Base-by-base conservation (phyloP, 768 basidiomycete species). In the Flagelloscypha sp. region DNA sequence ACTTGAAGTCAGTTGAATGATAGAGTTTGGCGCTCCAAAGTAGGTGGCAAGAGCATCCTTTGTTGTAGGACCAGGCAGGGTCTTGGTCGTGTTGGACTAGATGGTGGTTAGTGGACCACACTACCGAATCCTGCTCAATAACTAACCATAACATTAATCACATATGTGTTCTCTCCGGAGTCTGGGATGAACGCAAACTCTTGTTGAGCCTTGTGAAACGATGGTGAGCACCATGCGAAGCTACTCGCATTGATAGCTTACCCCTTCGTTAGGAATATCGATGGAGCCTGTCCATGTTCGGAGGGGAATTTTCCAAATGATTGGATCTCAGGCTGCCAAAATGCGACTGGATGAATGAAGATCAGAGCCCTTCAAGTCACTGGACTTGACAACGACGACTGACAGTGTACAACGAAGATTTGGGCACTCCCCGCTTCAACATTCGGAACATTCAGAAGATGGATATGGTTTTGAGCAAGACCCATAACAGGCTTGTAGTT, bases 391-490 rank as follows among this genome's bases (percentile, higher is more conserved):
- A 13, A 16, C 2, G 17, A 19, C 9, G n/a, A 63, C 81, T 46
- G 48, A 83, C 85, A 93, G 56, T 93, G 89, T 41, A 93, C 84
- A 18, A 92, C 86, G 45, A 86, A 93, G 38, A 92, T 81, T 35
- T 77, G 63, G 2, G 77, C 80, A 25, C 68, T 73, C 8, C 88
- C 88, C 13, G 81, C 70, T n/a, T 72, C 38, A 6, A 70, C 64
- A 16, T 64, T 68, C 7, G 85, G 82, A 2, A 84, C 76, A 41
- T 84, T 65, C 16, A 90, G 63, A 70, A 88, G 90, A 54, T 82
- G 76, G 35, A 93, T 66, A 51, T 93, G 89, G 54, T 93, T 93
- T 48, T 86, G 77, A 7, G 87, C 86, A 24, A 87, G 64, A 0
- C 81, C 85, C 72, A 86, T 79, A 40, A 81, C 76, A 11, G 84